Evolutionary conservation across 2,329 filamentous ascomycete genomes (phyloP).

Genomic region (Alternaria solani): DNA sequence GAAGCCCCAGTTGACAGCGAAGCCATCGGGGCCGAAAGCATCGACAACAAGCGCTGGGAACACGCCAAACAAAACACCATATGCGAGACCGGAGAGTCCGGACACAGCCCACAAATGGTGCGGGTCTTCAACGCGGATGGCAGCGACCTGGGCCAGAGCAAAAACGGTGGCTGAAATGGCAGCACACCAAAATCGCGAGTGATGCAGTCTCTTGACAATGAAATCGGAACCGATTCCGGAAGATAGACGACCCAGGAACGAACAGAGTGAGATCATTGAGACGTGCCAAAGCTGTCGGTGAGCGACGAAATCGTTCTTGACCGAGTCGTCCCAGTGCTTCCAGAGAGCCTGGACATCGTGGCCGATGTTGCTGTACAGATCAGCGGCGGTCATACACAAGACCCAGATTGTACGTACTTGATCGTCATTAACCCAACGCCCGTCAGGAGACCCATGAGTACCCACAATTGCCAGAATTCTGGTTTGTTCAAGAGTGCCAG

Average conservation of each 20-base stretch:
- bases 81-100: conserved; percentile 83
- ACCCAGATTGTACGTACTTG: conserved; percentile 71
- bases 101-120: conserved; percentile 80
- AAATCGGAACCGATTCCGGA: conserved; percentile 84
- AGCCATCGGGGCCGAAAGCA: conserved; percentile 85
- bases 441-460: conserved; percentile 86
- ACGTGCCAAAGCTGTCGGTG: conserved; percentile 89
- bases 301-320: conserved; percentile 76
- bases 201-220: conserved; percentile 79
- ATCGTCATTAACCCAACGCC: conserved; percentile 98
- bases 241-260: conserved; percentile 80
- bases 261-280: conserved; percentile 88
- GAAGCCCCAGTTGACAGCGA: conserved; percentile 95
- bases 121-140: conserved; percentile 78
- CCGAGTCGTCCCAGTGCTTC: conserved; percentile 80
- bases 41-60: conserved; percentile 88
- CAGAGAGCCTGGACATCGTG: conserved; percentile 89
- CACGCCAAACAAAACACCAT: conserved; percentile 93
- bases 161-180: conserved; percentile 81
- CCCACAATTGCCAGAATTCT: conserved; percentile 92
- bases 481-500: conserved; percentile 72
- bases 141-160: conserved; percentile 78
- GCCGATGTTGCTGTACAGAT: conserved; percentile 80
- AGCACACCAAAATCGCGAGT: conserved; percentile 91
- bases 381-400: conserved; percentile 29